Base-by-base conservation (phyloP, 2,329 filamentous ascomycete species). In the Monosporascus sp. region DNA sequence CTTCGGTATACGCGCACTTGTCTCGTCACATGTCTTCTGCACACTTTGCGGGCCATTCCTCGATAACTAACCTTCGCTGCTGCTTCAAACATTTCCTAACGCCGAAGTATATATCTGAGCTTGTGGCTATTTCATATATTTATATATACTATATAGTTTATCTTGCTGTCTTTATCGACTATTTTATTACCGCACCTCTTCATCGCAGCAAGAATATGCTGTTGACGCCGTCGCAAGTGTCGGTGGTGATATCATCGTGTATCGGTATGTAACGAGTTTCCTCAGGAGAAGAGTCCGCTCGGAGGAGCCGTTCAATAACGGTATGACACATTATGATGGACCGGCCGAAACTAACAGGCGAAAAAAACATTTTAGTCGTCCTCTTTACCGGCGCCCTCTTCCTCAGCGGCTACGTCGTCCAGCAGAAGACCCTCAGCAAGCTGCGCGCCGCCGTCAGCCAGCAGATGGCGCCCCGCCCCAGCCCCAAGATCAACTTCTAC, bases 351-450 rank as follows among this genome's bases (percentile, higher is more conserved):
- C 17, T 24, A 8, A 24, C 34, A 31, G 8, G 5, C 1, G 27
- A 1, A 20, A 15, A 31, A 31, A 3, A 11, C n/a, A 31, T 11
- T 52, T 55, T 44, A 86, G 88, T 96, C 54, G 74, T 89, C 57
- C 68, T 89, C 25, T 96, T 90, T 71, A 96, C 91, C 3, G 70
- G 85, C 38, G 82, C 91, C 5, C 83, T 97, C 25, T 97, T 97
- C 69, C 77, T 96, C 34, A 90, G 89, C 49, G 92, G 92, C 63
- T 96, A 95, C 69, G 81, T 85, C 3, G 80, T 96, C 50, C 92
- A 97, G 65, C 92, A 97, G 70, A 84, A 90, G 62, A 94, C 90
- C 0, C 82, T 96, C 5, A 82, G 81, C 57, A 86, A 86, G 61
- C 79, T 97, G 34, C 88, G 93, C 62, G 75, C 78, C 52, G 88